These are phyloP conservation scores for Ampelocalamus luodianensis DNA, from an alignment of 176 grass and related monocot genomes.

Conservation along the genomic window DNA sequence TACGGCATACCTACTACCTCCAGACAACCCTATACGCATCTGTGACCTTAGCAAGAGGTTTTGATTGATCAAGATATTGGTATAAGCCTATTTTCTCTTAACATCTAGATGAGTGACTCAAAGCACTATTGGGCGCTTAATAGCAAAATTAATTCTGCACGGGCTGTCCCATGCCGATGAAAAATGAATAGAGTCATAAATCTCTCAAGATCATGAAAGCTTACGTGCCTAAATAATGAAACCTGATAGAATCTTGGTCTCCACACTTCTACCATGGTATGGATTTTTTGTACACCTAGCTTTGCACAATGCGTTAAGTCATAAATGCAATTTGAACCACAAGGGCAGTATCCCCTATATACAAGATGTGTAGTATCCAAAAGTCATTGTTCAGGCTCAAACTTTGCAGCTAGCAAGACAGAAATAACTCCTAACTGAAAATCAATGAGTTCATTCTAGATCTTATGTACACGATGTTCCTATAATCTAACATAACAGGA, in stretches of 20 bases:
- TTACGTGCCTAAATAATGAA: background rate
- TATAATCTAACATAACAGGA: background rate
- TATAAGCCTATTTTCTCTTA: background rate
- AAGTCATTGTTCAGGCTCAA: conserved; percentile 16
- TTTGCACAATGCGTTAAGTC: background rate
- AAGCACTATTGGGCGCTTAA: too few species aligned
- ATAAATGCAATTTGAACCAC: background rate
- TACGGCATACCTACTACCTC: conserved; percentile 21
- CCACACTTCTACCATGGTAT: background rate
- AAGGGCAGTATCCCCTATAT: background rate
- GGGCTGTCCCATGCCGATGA: background rate
- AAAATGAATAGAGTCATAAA: background rate
- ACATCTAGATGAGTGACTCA: background rate
- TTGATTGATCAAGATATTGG: conserved; percentile 22
- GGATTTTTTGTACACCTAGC: background rate
- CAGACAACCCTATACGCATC: background rate
- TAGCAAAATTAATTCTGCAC: background rate
- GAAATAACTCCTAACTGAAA: background rate
- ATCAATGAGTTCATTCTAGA: background rate
- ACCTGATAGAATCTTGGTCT: background rate
- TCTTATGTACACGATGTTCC: background rate
- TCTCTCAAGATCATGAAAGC: background rate
- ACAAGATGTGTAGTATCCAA: background rate
- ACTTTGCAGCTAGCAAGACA: background rate
- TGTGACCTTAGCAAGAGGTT: background rate